Evolutionary conservation across 1,284 basidiomycete species (phyloP).

Genomic region (Ceratobasidium sp.): DNA sequence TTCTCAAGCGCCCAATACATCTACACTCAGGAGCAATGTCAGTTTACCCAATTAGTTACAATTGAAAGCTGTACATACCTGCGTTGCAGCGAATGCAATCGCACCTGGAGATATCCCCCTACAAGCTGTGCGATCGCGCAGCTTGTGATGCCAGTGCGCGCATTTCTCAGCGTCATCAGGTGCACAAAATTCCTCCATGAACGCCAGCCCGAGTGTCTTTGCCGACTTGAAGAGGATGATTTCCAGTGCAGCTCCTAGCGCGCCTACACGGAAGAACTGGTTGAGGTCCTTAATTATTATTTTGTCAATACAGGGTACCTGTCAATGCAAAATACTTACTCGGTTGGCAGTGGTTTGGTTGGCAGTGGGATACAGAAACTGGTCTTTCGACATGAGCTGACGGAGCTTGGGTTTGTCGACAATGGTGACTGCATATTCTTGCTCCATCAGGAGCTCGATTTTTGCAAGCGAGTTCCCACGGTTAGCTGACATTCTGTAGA

Average conservation of each 20-base stretch:
- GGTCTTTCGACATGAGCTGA: background rate
- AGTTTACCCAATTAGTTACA: background rate
- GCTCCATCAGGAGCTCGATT: background rate
- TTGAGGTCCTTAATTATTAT: background rate
- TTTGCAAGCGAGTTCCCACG: slow-evolving; percentile 5
- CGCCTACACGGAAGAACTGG: background rate
- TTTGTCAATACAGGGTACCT: no score
- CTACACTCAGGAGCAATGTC: background rate
- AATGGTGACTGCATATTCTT: background rate
- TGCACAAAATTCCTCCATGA: background rate
- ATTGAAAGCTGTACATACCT: background rate
- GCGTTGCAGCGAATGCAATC: slow-evolving; percentile 9
- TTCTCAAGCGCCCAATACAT: slow-evolving; percentile 9
- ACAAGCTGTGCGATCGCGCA: slow-evolving; percentile 1
- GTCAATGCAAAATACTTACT: slow-evolving; percentile 14
- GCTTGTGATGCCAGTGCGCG: slow-evolving; percentile 1
- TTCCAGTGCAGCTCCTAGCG: background rate
- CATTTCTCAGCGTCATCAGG: slow-evolving; percentile 6
- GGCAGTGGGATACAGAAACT: slow-evolving; percentile 12
- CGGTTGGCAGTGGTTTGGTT: background rate
- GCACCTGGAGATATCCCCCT: background rate
- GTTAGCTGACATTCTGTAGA: background rate
- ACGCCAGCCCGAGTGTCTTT: background rate
- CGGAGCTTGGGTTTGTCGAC: background rate
- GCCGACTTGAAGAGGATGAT: background rate